These are phyloP conservation scores for Puya raimondii DNA, from an alignment of 176 grass and related monocot species.

Conservation along the genomic window DNA sequence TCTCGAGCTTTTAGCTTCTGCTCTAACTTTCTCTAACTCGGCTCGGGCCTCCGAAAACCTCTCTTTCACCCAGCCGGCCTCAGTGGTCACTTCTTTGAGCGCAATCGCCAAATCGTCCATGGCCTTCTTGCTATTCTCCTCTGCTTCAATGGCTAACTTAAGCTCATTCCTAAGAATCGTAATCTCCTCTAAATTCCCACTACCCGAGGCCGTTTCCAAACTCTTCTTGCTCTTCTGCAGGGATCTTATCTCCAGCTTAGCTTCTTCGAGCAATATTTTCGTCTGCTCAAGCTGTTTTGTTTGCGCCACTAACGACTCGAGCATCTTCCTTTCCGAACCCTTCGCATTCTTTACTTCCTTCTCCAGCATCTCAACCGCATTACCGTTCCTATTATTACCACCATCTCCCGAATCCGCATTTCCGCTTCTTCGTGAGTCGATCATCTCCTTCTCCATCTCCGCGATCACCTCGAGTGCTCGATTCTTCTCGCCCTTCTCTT, in stretches of 20 bases:
- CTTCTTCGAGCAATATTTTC: slow-evolving; percentile 66
- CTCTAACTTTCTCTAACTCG: slow-evolving; percentile 47
- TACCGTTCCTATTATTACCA: no score
- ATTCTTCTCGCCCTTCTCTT: slow-evolving; percentile 49
- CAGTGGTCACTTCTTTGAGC: slow-evolving; percentile 52
- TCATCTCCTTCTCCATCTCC: slow-evolving; percentile 29
- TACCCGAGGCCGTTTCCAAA: slow-evolving; percentile 10
- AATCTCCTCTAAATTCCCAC: slow-evolving; percentile 27
- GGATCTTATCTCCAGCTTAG: slow-evolving; percentile 54
- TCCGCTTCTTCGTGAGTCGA: slow-evolving; percentile 22
- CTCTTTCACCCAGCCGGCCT: slow-evolving; percentile 42
- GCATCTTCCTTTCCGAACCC: slow-evolving; percentile 71
- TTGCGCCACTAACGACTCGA: slow-evolving; percentile 36
- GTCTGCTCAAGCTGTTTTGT: slow-evolving; percentile 68
- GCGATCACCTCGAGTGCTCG: slow-evolving; percentile 37
- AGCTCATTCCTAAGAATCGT: slow-evolving; percentile 51
- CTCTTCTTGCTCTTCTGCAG: slow-evolving; percentile 41
- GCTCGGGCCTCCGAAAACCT: slow-evolving; percentile 30
- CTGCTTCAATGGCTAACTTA: slow-evolving; percentile 56
- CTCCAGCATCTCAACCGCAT: slow-evolving; percentile 39
- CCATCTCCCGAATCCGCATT: slow-evolving; percentile 21
- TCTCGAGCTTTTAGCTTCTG: slow-evolving; percentile 35
- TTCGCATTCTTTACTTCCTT: slow-evolving; percentile 50
- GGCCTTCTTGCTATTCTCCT: slow-evolving; percentile 84
- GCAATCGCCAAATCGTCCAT: slow-evolving; percentile 84